Base-by-base conservation (phyloP, 768 basidiomycete species). In the Strobilomyces echinocephalus region DNA sequence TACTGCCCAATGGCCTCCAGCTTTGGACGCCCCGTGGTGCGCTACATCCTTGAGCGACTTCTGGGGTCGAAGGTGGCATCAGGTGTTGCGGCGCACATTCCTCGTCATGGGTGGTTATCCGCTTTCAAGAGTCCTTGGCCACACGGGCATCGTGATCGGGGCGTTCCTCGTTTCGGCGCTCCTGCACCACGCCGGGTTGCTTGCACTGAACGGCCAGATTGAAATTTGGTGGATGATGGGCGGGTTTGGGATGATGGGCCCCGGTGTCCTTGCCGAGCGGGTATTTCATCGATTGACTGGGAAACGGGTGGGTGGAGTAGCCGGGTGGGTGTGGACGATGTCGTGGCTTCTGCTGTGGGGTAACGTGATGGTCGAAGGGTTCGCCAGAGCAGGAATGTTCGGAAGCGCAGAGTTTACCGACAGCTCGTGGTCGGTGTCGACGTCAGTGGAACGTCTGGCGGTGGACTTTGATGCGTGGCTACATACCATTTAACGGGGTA, bases 221-320 rank as follows among this genome's bases (percentile, higher is more conserved):
- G 50, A 45, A 16, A 10, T 15, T 10, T 20, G 42, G 42, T 38
- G 51, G 51, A 46, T 52, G 51, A 6, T 46, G 0, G 15, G 38
- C 9, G 51, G 51, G 15, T 52, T 52, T 14, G 51, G 51, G 20
- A 52, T 52, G 51, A 52, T 52, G 51, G 44, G n/a, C 6, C 44
- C 44, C 5, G 51, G 51, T 3, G 11, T 52, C 36, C 44, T 52
- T 12, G 20, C 20, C 3, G 51, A 52, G 20, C 51, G 43, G 9
- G 44, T 28, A 3, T 46, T 46, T 33, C 2, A 12, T 4, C 35
- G 5, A 28, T 38, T 30, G 44, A 52, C 51, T 8, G 51, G 51
- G 1, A 38, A 20, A 15, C 35, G 36, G 2, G 51, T 52, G 15
- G 35, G 51, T 14, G 51, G 51, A 18, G 9, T 46, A 1, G 9